Conservation (phyloP, 352 stramenopile genomes). For the Globisporangium parvum region DNA sequence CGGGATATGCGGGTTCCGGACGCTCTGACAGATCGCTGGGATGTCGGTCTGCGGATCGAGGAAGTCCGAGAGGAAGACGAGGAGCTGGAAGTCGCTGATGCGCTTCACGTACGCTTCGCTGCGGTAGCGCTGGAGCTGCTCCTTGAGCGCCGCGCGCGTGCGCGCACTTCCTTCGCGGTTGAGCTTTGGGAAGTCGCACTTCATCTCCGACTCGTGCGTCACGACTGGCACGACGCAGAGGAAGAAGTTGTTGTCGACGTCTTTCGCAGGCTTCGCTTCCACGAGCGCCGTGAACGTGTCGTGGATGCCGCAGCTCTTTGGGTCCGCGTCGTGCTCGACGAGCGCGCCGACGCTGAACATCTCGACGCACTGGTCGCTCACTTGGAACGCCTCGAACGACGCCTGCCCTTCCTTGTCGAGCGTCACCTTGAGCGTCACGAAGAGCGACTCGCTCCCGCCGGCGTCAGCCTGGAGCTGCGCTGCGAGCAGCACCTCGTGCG, state of each 20-base stretch:
- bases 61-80: slow-evolving; percentile 94
- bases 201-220: slow-evolving; percentile 90
- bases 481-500: slow-evolving; percentile 88
- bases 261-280: slow-evolving; percentile 89
- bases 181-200: slow-evolving; percentile 91
- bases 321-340: slow-evolving; percentile 84
- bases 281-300: slow-evolving; percentile 97
- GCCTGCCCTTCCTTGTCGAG: slow-evolving; percentile 91
- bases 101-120: slow-evolving; percentile 78
- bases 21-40: slow-evolving; percentile 89
- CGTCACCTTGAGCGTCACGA: slow-evolving; percentile 95
- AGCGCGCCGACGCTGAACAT: slow-evolving; percentile 96
- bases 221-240: slow-evolving; percentile 94
- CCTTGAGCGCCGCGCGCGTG: slow-evolving; percentile 89
- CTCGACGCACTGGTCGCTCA: slow-evolving; percentile 96
- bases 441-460: slow-evolving; percentile 91
- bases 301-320: slow-evolving; percentile 89
- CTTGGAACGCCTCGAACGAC: slow-evolving; percentile 95
- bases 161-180: slow-evolving; percentile 86
- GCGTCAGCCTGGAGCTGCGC: slow-evolving; percentile 94
- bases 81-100: slow-evolving; percentile 94
- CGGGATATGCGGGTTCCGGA: slow-evolving; percentile 83
- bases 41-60: slow-evolving; percentile 90
- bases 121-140: slow-evolving; percentile 80
- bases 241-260: slow-evolving; percentile 98